These are phyloP conservation scores for Annulohypoxylon moriforme DNA, from an alignment of 495 filamentous ascomycete species.

Conservation along the genomic window DNA sequence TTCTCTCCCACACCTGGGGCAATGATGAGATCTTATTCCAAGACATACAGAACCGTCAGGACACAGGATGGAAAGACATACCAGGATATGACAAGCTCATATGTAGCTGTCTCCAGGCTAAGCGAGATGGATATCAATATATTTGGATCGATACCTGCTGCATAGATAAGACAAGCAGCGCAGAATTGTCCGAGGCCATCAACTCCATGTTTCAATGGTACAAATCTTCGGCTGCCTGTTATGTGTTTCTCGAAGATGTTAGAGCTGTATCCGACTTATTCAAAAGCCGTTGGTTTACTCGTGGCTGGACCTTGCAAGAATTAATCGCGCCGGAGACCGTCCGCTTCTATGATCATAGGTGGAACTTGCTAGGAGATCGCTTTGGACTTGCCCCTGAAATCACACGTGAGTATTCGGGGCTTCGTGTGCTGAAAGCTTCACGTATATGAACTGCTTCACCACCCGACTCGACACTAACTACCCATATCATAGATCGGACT, in stretches of 20 bases:
- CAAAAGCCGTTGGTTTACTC: too few species aligned
- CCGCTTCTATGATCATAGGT: background rate
- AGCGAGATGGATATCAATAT: background rate
- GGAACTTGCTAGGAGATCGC: background rate
- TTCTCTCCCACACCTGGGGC: conserved; percentile 44
- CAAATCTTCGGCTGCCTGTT: background rate
- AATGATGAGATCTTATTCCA: conserved; percentile 34
- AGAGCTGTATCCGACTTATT: background rate
- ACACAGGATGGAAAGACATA: conserved; percentile 15
- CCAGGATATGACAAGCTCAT: conserved; percentile 19
- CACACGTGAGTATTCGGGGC: conserved; percentile 2
- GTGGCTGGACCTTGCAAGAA: background rate
- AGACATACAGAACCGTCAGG: conserved; percentile 19
- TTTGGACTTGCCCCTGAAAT: conserved; percentile 1
- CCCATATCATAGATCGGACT: background rate
- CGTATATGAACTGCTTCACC: background rate
- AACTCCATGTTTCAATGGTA: background rate
- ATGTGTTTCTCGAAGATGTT: background rate
- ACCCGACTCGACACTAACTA: background rate
- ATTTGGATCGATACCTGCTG: conserved; percentile 49
- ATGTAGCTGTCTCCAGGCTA: conserved; percentile 6
- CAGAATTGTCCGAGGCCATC: background rate
- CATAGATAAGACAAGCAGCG: background rate
- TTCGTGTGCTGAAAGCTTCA: background rate
- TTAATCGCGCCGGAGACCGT: background rate